phyloP scores from a whole-genome alignment of 805 yeast genomes.

The Zygosaccharomyces kombuchaensis region DNA sequence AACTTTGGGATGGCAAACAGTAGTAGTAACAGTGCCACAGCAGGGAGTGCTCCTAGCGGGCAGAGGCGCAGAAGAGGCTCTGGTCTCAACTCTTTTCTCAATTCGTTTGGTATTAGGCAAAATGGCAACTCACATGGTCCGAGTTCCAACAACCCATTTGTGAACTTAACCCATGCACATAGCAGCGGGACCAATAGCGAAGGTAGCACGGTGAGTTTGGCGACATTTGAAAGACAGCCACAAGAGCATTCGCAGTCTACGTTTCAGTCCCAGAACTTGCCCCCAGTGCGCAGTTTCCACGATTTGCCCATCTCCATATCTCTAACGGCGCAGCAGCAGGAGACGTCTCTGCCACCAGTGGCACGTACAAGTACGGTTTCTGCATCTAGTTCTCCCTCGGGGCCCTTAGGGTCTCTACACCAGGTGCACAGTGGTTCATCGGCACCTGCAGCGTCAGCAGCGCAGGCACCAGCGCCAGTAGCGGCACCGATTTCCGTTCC shows the following conservation, averaged over 20 bases:
- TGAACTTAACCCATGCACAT: constrained; percentile 2
- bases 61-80: constrained; percentile 24
- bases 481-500: background rate
- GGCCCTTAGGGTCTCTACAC: constrained; percentile 9
- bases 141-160: constrained; percentile 5
- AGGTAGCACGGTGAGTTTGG: background rate
- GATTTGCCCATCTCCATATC: constrained; percentile 23
- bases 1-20: constrained; percentile 6
- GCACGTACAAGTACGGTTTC: constrained; percentile 11
- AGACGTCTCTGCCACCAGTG: constrained; percentile 1
- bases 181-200: constrained; percentile 1
- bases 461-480: constrained; percentile 1
- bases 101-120: constrained; percentile 31
- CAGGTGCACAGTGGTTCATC: constrained; percentile 3
- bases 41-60: constrained; percentile 4
- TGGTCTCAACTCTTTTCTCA: constrained; percentile 26
- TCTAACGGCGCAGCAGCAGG: constrained; percentile 13
- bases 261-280: constrained; percentile 10
- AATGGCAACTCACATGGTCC: constrained; percentile 5
- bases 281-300: constrained; percentile 9
- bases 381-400: constrained; percentile 13
- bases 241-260: constrained; percentile 9
- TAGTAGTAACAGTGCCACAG: background rate
- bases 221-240: background rate
- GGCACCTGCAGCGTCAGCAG: constrained; percentile 3